Conservation (phyloP, 2,329 filamentous ascomycete genomes). For the Cladobotryum mycophilum region DNA sequence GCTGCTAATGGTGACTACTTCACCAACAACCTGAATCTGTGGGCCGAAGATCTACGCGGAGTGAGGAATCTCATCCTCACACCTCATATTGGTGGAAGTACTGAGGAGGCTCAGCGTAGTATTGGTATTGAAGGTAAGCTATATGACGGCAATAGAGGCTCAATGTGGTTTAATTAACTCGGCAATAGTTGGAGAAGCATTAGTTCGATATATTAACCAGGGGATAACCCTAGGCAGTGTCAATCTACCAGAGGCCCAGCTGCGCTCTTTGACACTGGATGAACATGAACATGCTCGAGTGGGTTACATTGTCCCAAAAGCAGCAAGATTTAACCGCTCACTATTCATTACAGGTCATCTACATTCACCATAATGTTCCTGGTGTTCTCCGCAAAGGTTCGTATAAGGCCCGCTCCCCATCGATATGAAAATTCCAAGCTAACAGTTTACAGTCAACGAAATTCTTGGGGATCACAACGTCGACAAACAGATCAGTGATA, state of each 20-base stretch:
- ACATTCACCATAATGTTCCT: conserved; percentile 93
- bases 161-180: background rate
- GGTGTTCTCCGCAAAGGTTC: conserved; percentile 81
- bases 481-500: conserved; percentile 97
- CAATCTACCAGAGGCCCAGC: conserved; percentile 90
- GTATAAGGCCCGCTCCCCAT: conserved; percentile 1
- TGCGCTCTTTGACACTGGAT: conserved; percentile 84
- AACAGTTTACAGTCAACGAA: conserved; percentile 65
- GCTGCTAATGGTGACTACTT: conserved; percentile 95
- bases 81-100: conserved; percentile 95
- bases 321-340: conserved; percentile 6
- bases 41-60: conserved; percentile 76
- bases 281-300: conserved; percentile 83
- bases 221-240: conserved; percentile 86
- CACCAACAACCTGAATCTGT: conserved; percentile 72
- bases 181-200: conserved; percentile 63
- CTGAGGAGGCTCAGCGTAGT: conserved; percentile 92
- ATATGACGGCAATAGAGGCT: background rate
- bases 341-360: conserved; percentile 59
- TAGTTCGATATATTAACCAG: conserved; percentile 94
- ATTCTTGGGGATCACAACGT: conserved; percentile 94
- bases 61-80: conserved; percentile 92
- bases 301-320: conserved; percentile 14
- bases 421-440: conserved; percentile 5
- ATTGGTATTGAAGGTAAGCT: conserved; percentile 75